Evolutionary conservation across 2,329 filamentous ascomycete species (phyloP), one percentile per base, ranked within the genome.

Genomic region (Fusarium napiforme): DNA sequence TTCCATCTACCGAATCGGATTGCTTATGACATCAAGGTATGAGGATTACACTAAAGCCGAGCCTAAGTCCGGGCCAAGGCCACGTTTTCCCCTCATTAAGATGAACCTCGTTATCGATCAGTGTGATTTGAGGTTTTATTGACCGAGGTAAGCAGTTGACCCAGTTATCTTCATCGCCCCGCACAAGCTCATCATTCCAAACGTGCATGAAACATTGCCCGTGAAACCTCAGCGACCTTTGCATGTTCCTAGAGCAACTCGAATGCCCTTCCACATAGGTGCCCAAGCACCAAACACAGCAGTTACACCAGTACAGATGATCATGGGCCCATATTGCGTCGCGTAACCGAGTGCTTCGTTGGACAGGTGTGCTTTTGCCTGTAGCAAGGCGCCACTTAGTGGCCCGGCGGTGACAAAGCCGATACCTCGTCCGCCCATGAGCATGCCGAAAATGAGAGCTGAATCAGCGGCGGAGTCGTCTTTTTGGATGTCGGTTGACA

Each of bases 171-270:
- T 32, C 16, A 56, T 56, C 6, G 19, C 52, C 52, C 37, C 52
- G 52, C 32, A n/a, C n/a, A 50, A 47, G 42, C 55, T 49, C 42
- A 36, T n/a, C 26, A 26, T 42, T 36, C 14, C 19, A 34, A 39
- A 36, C 28, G 12, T 40, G 15, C 4, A 26, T 55, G 18, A 34
- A 56, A 16, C n/a, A 28, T 11, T 23, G 16, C 1, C 36, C 3
- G 9, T 40, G 11, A 16, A 39, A 16, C 21, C 21, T 64, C 16
- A 37, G n/a, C 93, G 63, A 88, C 87, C 69, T 94, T 83, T 68
- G 4, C 28, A n/a, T 34, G 21, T 62, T 23, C 30, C 67, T n/a
- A 42, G 39, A 23, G 28, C 66, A 73, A 12, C 30, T 39, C 14
- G 50, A 32, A 36, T 57, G 1, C 26, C 68, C 52, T 80, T 91